phyloP scores from a whole-genome alignment of 2,329 filamentous ascomycete species.

The Macrophomina phaseolina region DNA sequence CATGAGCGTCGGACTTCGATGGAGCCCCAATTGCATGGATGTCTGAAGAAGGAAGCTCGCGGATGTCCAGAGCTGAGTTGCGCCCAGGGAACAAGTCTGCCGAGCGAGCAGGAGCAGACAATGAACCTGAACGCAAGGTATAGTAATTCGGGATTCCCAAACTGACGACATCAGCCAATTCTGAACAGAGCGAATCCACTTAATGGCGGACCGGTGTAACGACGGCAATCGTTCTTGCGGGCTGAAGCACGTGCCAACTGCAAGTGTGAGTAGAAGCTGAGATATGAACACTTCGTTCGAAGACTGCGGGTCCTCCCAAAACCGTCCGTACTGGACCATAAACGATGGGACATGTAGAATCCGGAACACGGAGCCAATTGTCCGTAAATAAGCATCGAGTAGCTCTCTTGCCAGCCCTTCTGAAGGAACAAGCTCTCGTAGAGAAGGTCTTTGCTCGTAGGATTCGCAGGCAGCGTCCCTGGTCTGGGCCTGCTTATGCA shows the following conservation, averaged over 20 bases:
- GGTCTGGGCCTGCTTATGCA: conserved; percentile 27
- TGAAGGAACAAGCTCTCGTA: conserved; percentile 17
- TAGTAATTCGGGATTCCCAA: conserved; percentile 36
- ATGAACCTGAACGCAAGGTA: conserved; percentile 43
- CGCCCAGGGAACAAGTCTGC: conserved; percentile 39
- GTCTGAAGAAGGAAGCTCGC: conserved; percentile 47
- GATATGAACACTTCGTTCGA: not conserved
- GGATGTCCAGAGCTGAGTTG: conserved; percentile 43
- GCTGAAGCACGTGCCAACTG: conserved; percentile 29
- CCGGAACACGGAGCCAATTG: conserved; percentile 35
- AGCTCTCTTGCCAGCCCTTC: conserved; percentile 30
- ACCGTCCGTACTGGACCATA: conserved; percentile 32
- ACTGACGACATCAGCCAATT: conserved; percentile 44
- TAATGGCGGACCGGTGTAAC: not conserved
- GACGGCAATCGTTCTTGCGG: not conserved
- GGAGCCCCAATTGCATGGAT: conserved; percentile 51
- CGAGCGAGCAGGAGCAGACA: conserved; percentile 43
- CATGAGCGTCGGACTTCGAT: conserved; percentile 46
- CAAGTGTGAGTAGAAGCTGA: conserved; percentile 28
- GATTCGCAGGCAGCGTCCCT: not conserved
- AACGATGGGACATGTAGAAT: conserved; percentile 36
- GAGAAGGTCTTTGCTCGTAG: not conserved
- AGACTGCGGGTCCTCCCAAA: conserved; percentile 33
- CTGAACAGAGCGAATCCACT: conserved; percentile 35
- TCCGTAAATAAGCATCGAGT: conserved; percentile 32